These are phyloP conservation scores for Limonium bicolor DNA, from an alignment of 148 eudicot species.

Conservation along the genomic window DNA sequence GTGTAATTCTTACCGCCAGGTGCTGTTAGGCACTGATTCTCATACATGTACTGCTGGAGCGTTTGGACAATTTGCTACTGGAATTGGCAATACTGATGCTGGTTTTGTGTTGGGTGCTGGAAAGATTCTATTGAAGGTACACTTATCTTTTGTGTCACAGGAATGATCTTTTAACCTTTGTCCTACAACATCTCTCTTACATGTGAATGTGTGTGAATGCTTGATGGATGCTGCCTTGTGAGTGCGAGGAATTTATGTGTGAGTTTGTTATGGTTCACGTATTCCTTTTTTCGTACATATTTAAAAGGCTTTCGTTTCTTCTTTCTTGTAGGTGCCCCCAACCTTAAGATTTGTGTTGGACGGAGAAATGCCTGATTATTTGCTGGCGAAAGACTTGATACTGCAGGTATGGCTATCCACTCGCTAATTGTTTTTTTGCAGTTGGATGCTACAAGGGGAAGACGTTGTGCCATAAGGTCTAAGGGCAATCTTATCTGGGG, in stretches of 20 bases:
- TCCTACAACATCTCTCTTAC: too few relatives aligned
- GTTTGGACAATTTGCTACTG: constrained; percentile 90
- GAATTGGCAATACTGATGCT: constrained; percentile 90
- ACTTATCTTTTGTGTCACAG: not conserved
- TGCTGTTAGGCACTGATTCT: constrained; percentile 83
- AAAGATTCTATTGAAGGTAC: constrained; percentile 72
- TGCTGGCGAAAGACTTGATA: constrained; percentile 94
- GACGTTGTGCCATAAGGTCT: too few relatives aligned
- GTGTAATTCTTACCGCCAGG: constrained; percentile 13
- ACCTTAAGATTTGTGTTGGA: constrained; percentile 90
- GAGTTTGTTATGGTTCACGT: not conserved
- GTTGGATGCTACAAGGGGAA: too few relatives aligned
- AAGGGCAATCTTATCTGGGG: too few relatives aligned
- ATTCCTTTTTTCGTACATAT: not conserved
- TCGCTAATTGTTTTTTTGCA: not conserved
- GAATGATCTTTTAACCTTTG: too few relatives aligned
- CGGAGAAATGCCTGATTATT: constrained; percentile 92
- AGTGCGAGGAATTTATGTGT: too few relatives aligned
- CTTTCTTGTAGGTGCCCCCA: constrained; percentile 68
- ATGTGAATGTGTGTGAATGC: not conserved
- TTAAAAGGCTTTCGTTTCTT: constrained; percentile 9
- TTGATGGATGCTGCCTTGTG: too few relatives aligned
- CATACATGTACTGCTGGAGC: constrained; percentile 96
- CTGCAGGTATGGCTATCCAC: constrained; percentile 81
- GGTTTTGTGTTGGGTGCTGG: constrained; percentile 88